These are phyloP conservation scores for Serendipita sp. DNA, from an alignment of 768 basidiomycete genomes.

Conservation along the genomic window DNA sequence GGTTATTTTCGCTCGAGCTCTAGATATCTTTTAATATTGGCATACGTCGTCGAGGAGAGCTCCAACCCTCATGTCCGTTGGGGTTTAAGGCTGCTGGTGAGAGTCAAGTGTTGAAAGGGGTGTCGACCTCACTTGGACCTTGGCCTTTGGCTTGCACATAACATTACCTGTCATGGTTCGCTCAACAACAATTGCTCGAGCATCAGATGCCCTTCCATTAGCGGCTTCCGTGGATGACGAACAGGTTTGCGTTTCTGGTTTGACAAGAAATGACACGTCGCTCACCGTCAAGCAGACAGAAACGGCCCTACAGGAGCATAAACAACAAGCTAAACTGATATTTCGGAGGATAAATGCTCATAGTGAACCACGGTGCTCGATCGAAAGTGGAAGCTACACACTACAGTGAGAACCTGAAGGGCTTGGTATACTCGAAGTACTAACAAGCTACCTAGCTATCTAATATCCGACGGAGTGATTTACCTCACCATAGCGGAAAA, in stretches of 20 bases:
- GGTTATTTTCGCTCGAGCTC: neutral
- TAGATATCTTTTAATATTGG: neutral
- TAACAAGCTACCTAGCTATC: slow-evolving; percentile 44
- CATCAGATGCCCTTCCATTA: slow-evolving; percentile 73
- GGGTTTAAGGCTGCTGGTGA: neutral
- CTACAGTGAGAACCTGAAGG: slow-evolving; percentile 53
- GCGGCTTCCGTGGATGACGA: slow-evolving; percentile 97
- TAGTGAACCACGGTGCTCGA: slow-evolving; percentile 89
- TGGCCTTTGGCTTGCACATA: neutral
- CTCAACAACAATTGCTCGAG: slow-evolving; percentile 73
- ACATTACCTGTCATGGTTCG: slow-evolving; percentile 46
- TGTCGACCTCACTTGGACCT: neutral
- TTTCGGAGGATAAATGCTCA: slow-evolving; percentile 88
- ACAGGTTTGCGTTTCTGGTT: slow-evolving; percentile 36
- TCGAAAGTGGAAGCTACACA: slow-evolving; percentile 90
- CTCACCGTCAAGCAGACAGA: slow-evolving; percentile 49
- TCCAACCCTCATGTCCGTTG: neutral
- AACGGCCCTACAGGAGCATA: slow-evolving; percentile 86
- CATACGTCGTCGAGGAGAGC: neutral
- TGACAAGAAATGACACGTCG: slow-evolving; percentile 5
- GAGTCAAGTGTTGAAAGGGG: neutral
- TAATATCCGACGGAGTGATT: slow-evolving; percentile 84
- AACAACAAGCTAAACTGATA: slow-evolving; percentile 94
- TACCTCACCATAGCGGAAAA: slow-evolving; percentile 93
- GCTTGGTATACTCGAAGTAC: neutral